Percentiles rank a stretch among this genome's conserved stretches.
These are phyloP conservation scores for Penicillium daleae DNA, from an alignment of 495 filamentous ascomycete genomes.

Conservation along the genomic window DNA sequence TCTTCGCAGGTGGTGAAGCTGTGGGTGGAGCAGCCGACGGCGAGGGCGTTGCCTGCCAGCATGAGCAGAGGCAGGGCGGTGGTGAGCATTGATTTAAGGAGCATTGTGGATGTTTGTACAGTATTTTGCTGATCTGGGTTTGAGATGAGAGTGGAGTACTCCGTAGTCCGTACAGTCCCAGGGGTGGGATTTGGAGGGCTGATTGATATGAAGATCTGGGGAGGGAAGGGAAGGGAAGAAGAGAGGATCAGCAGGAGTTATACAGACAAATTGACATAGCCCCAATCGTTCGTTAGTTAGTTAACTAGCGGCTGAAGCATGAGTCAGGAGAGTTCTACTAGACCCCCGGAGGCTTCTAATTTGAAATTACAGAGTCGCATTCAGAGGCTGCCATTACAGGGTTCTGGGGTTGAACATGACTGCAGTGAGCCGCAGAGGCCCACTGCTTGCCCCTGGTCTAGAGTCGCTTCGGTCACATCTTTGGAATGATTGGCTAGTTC, in stretches of 20 bases:
- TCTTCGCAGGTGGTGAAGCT: conserved; percentile 37
- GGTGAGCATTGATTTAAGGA: conserved; percentile 16
- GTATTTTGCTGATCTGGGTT: background rate
- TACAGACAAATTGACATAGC: background rate
- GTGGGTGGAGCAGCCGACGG: conserved; percentile 16
- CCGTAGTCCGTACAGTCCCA: background rate
- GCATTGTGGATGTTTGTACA: conserved; percentile 6
- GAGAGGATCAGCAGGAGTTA: background rate
- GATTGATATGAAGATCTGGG: background rate
- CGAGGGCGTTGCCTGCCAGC: conserved; percentile 20
- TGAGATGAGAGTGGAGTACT: too few species aligned
- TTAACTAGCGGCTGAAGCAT: background rate
- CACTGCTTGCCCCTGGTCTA: background rate
- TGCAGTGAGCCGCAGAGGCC: background rate
- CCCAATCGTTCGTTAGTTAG: too few species aligned
- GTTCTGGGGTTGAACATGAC: background rate
- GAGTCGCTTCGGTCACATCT: background rate
- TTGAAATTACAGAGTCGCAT: conserved; percentile 1
- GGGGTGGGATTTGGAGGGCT: background rate
- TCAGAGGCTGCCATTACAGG: background rate
- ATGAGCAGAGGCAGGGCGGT: conserved; percentile 19
- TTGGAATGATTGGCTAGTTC: background rate
- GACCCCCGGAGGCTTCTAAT: background rate
- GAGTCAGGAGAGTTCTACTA: background rate
- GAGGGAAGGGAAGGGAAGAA: background rate